Percentiles rank a stretch among this genome's conserved stretches.
Evolutionary conservation across 2,329 filamentous ascomycete species (phyloP).

Genomic region (Knufia petricola): DNA sequence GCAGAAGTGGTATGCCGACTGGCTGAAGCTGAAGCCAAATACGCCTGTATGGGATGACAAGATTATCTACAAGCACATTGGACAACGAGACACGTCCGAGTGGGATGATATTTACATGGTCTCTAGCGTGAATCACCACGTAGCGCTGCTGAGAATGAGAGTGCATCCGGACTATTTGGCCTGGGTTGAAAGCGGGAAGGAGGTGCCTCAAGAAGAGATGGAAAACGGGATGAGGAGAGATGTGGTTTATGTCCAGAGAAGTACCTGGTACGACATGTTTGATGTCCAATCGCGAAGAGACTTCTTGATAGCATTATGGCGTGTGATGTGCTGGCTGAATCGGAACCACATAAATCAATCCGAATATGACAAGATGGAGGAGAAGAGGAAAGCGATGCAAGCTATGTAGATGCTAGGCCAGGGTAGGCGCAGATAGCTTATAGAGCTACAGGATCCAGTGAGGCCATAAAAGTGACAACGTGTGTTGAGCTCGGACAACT

Average conservation of each 20-base stretch:
- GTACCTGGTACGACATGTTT: slow-evolving; percentile 52
- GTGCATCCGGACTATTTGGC: slow-evolving; percentile 49
- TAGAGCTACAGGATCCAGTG: no score
- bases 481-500: no score
- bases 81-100: slow-evolving; percentile 12
- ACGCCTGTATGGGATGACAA: slow-evolving; percentile 20
- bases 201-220: slow-evolving; percentile 9
- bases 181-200: slow-evolving; percentile 40
- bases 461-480: no score
- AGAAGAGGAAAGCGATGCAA: not conserved
- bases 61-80: slow-evolving; percentile 19
- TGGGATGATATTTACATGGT: slow-evolving; percentile 49
- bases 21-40: slow-evolving; percentile 19
- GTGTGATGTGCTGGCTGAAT: slow-evolving; percentile 46
- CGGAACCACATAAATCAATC: slow-evolving; percentile 23
- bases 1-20: slow-evolving; percentile 22
- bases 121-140: slow-evolving; percentile 53
- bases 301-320: slow-evolving; percentile 49
- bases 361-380: slow-evolving; percentile 18
- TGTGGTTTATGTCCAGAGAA: slow-evolving; percentile 44
- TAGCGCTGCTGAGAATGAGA: slow-evolving; percentile 49
- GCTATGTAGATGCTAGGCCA: not conserved
- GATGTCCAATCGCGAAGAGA: slow-evolving; percentile 44
- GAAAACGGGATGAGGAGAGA: slow-evolving; percentile 3
- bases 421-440: not conserved